Conservation (phyloP, 768 basidiomycete genomes). For the Lactifluus hygrophoroides region DNA sequence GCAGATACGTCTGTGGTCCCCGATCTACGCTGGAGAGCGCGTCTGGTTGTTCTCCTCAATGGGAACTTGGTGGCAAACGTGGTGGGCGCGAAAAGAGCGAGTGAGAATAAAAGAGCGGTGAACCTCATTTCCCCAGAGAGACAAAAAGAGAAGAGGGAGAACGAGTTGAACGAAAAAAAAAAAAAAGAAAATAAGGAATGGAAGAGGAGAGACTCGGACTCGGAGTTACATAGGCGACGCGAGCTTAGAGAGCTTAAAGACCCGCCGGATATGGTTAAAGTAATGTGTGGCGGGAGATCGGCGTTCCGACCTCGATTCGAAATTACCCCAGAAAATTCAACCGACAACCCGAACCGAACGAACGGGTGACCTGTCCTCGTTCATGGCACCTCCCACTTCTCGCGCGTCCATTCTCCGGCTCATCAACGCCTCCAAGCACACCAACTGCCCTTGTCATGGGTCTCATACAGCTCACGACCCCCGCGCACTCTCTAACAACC, state of each 20-base stretch:
- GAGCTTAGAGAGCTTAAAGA: too few relatives aligned
- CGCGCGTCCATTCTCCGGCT: slow-evolving; percentile 62
- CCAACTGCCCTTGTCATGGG: slow-evolving; percentile 74
- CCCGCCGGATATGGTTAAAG: too few relatives aligned
- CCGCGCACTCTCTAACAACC: slow-evolving; percentile 44
- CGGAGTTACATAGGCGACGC: too few relatives aligned
- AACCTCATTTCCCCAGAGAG: slow-evolving; percentile 34
- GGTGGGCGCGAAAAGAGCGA: slow-evolving; percentile 32
- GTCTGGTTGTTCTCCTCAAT: slow-evolving; percentile 37
- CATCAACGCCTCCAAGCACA: slow-evolving; percentile 66
- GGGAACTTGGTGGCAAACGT: slow-evolving; percentile 41
- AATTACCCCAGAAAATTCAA: not conserved
- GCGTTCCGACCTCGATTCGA: too few relatives aligned
- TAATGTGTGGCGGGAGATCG: too few relatives aligned
- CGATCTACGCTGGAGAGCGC: slow-evolving; percentile 31
- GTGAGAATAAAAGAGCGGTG: slow-evolving; percentile 28
- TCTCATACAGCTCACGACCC: slow-evolving; percentile 38
- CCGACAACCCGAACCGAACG: too few relatives aligned
- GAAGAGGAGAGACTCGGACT: too few relatives aligned
- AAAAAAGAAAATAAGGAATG: too few relatives aligned
- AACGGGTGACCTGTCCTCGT: too few relatives aligned
- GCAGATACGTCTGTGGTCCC: slow-evolving; percentile 23
- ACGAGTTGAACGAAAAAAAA: slow-evolving; percentile 21
- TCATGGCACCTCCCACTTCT: slow-evolving; percentile 34
- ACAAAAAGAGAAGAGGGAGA: slow-evolving; percentile 21